A percentile compares a stretch with the other conserved stretches of the same genome.
These are phyloP conservation scores for Pseudopyrenochaeta lycopersici DNA, from an alignment of 2,329 filamentous ascomycete species.

Conservation along the genomic window DNA sequence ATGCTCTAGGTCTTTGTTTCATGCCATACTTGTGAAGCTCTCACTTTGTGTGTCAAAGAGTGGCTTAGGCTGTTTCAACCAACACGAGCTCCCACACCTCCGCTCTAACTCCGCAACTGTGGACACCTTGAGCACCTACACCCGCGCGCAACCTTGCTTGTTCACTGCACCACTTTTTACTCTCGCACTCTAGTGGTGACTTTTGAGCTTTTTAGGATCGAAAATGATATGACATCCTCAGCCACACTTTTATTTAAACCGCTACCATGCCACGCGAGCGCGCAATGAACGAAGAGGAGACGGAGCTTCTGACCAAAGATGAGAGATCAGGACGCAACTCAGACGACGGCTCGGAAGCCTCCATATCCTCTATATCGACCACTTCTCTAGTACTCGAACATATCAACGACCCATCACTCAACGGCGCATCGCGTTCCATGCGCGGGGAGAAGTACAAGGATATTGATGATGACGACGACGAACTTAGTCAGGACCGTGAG, in stretches of 20 bases:
- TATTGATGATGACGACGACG: conserved; percentile 50
- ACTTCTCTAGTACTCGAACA: conserved; percentile 84
- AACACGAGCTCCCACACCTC: conserved; percentile 36
- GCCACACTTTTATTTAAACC: conserved; percentile 2
- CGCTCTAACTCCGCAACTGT: conserved; percentile 36
- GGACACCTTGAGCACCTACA: conserved; percentile 12
- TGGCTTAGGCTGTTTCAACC: conserved; percentile 42
- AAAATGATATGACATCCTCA: conserved; percentile 25
- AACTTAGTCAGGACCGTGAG: conserved; percentile 58
- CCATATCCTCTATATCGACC: conserved; percentile 80
- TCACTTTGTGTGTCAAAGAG: conserved; percentile 31
- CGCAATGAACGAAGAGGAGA: conserved; percentile 54
- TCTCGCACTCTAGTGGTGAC: background rate
- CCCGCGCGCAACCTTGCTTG: conserved; percentile 5
- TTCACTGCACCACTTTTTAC: conserved; percentile 2
- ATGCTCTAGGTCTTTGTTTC: conserved; percentile 33
- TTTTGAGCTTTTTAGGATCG: background rate
- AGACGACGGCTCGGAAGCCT: conserved; percentile 57
- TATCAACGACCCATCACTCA: conserved; percentile 65
- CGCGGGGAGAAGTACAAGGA: conserved; percentile 50
- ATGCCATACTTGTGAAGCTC: conserved; percentile 13
- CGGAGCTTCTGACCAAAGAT: conserved; percentile 53
- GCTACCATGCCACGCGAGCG: conserved; percentile 46
- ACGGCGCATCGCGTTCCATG: conserved; percentile 36
- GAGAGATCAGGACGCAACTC: conserved; percentile 41